Evolutionary conservation across 345 rosid species (phyloP), one percentile per base, ranked within the genome.

Genomic region (Cardamine occulta): DNA sequence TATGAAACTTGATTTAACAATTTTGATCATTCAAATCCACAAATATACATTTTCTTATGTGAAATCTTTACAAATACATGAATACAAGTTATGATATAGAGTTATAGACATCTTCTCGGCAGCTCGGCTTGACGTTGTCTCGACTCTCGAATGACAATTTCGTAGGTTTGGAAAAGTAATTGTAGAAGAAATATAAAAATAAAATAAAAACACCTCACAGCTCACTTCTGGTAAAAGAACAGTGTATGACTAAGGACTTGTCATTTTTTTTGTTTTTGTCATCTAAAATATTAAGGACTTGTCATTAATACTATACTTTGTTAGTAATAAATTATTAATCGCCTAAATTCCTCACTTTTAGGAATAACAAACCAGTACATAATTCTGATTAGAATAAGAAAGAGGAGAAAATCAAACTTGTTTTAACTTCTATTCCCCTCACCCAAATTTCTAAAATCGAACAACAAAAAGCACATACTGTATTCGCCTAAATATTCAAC

Each of bases 141-240:
- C 32, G 32, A 31, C 1, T 31, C 32, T 31, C 5, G 1, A 31
- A 31, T 31, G 32, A 31, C 32, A 31, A 31, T 31, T 31, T 31
- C 32, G 1, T 31, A 5, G 32, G 6, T 31, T 31, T 31, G 1
- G 32, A 31, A 31, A 31, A 31, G 32, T 31, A 31, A 31, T 31
- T 31, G 32, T 31, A 31, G 32, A 31, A 31, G 7, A 31, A 31
- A 31, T 31, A 31, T 5, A 31, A 31, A 29, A 5, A 29, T 4
- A 29, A 29, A 1, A n/a, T n/a, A n/a, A n/a, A 31, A 31, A 31
- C 31, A 29, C 31, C 31, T 29, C 31, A 54, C 65, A 58, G 53
- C 65, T 57, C 32, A 59, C 57, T 34, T 70, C 45, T 70, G 31
- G 57, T 58, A 5, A 49, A 29, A 4, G 7, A 69, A 68, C 40